Percentiles rank a stretch among this genome's conserved stretches.
Conservation (phyloP, 1,284 basidiomycete genomes). For the Wallemia ichthyophaga region DNA sequence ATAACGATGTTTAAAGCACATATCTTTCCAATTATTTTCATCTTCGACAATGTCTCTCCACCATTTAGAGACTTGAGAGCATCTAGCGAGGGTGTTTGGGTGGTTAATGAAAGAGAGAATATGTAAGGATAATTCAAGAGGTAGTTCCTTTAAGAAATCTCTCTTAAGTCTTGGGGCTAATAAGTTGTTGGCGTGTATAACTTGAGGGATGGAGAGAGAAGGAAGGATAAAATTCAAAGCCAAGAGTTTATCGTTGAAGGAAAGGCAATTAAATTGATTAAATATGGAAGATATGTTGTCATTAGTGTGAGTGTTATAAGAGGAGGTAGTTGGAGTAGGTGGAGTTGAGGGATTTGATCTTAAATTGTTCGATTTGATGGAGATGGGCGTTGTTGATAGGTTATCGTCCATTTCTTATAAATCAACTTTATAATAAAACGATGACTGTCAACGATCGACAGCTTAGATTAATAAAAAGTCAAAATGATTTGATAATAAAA, state of each 20-base stretch:
- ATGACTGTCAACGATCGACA: no score
- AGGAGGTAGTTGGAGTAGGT: background rate
- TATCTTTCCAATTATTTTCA: constrained; percentile 51
- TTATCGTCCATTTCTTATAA: background rate
- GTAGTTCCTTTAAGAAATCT: constrained; percentile 56
- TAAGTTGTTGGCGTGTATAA: constrained; percentile 38
- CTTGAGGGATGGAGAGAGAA: constrained; percentile 38
- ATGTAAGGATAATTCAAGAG: constrained; percentile 52
- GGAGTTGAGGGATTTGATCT: background rate
- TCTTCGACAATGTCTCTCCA: constrained; percentile 56
- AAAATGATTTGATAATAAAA: no score
- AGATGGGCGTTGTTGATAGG: background rate
- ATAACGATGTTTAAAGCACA: constrained; percentile 36
- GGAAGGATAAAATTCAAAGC: constrained; percentile 20
- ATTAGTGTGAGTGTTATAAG: background rate
- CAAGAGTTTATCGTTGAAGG: background rate
- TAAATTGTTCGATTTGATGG: background rate
- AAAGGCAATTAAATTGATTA: background rate
- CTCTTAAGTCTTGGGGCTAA: constrained; percentile 56
- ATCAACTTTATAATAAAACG: background rate
- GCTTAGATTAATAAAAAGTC: no score
- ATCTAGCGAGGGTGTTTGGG: constrained; percentile 38
- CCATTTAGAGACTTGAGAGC: constrained; percentile 36
- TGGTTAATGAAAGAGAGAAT: constrained; percentile 59
- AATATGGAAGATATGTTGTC: background rate